These are phyloP conservation scores for Candida nanaspora DNA, from an alignment of 805 yeast species.

Conservation along the genomic window DNA sequence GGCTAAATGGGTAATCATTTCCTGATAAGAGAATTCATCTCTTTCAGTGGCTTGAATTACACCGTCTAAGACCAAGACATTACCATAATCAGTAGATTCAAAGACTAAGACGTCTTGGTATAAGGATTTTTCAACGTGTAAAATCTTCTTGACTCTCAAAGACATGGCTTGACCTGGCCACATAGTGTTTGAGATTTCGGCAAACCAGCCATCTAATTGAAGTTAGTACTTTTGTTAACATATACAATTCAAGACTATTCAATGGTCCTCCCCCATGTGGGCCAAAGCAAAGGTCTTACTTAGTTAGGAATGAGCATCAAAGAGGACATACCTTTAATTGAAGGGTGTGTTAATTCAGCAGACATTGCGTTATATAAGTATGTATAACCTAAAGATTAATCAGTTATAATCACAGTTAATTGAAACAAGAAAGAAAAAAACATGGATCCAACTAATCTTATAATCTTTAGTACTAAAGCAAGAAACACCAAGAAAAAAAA, in stretches of 20 bases:
- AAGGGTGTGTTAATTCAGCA: slow-evolving; percentile 8
- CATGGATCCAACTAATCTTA: too few relatives aligned
- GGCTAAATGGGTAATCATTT: slow-evolving; percentile 94
- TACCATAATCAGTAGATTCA: slow-evolving; percentile 90
- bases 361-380: slow-evolving; percentile 4
- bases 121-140: slow-evolving; percentile 78
- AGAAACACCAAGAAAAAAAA: too few relatives aligned
- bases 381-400: not conserved
- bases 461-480: too few relatives aligned
- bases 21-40: slow-evolving; percentile 96
- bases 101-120: slow-evolving; percentile 93
- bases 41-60: slow-evolving; percentile 96
- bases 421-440: not conserved
- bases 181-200: slow-evolving; percentile 90
- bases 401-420: not conserved
- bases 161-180: slow-evolving; percentile 99
- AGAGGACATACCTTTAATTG: slow-evolving; percentile 5
- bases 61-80: slow-evolving; percentile 89
- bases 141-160: slow-evolving; percentile 75
- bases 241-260: too few relatives aligned
- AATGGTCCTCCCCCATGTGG: too few relatives aligned
- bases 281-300: too few relatives aligned
- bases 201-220: slow-evolving; percentile 89
- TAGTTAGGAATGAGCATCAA: too few relatives aligned
- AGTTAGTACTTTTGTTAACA: slow-evolving; percentile 23